phyloP scores from a whole-genome alignment of 1,284 basidiomycete genomes.

The Malassezia obtusa region DNA sequence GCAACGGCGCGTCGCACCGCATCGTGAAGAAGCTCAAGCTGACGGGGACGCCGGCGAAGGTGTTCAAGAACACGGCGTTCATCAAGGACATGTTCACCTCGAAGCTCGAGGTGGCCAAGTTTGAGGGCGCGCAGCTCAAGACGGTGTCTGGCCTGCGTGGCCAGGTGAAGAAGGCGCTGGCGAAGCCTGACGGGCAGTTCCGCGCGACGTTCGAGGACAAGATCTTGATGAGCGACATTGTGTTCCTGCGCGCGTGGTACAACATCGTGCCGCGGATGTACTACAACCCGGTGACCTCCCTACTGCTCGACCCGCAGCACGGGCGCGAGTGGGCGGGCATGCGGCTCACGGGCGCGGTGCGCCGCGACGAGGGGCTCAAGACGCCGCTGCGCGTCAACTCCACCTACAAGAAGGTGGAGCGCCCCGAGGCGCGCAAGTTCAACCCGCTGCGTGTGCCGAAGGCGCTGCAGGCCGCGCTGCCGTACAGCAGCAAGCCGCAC shows the following conservation, averaged over 20 bases:
- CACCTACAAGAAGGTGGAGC: conserved; percentile 64
- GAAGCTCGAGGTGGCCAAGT: conserved; percentile 90
- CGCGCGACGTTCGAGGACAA: conserved; percentile 98
- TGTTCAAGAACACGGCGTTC: conserved; percentile 98
- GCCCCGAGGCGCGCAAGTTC: conserved; percentile 64
- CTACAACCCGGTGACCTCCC: conserved; percentile 91
- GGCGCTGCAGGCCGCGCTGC: conserved; percentile 76
- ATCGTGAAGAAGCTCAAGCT: conserved; percentile 99
- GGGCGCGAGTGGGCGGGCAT: conserved; percentile 57
- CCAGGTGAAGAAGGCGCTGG: conserved; percentile 87
- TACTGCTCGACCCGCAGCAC: conserved; percentile 60
- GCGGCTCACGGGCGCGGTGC: conserved; percentile 86
- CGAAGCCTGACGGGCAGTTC: conserved; percentile 88
- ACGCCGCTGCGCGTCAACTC: conserved; percentile 73
- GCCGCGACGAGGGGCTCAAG: conserved; percentile 70
- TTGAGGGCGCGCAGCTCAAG: conserved; percentile 88
- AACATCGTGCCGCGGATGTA: conserved; percentile 86
- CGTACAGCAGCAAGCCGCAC: conserved; percentile 86
- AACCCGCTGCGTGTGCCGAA: conserved; percentile 80
- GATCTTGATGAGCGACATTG: conserved; percentile 85
- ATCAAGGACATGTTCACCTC: conserved; percentile 94
- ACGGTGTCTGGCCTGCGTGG: conserved; percentile 94
- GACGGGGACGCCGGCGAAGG: conserved; percentile 87
- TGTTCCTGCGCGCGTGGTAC: conserved; percentile 95
- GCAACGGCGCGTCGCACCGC: conserved; percentile 56